These are phyloP conservation scores for Vitellaria paradoxa DNA, from an alignment of 179 eudicot genomes.

Conservation along the genomic window DNA sequence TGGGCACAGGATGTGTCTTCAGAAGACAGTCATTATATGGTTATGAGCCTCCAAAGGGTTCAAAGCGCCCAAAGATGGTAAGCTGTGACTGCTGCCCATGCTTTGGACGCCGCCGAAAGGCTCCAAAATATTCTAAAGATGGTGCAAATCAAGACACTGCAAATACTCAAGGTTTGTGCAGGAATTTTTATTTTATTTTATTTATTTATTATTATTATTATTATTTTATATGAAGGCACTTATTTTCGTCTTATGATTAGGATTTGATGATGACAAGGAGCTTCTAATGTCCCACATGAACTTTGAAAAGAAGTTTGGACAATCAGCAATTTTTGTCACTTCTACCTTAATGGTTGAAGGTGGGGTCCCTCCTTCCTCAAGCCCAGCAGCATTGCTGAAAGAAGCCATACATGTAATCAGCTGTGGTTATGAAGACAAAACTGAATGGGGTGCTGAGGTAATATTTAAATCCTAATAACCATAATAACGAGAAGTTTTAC, in stretches of 20 bases:
- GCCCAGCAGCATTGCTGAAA: conserved; percentile 90
- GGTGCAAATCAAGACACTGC: conserved; percentile 49
- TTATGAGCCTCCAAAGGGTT: conserved; percentile 86
- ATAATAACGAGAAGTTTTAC: not conserved
- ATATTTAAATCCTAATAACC: not conserved
- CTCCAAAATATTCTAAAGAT: conserved; percentile 49
- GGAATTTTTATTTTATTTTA: not conserved
- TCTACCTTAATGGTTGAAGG: conserved; percentile 93
- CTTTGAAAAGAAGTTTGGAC: conserved; percentile 93
- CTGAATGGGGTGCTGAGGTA: conserved; percentile 97
- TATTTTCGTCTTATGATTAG: conserved; percentile 29
- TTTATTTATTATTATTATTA: not conserved
- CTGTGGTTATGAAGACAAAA: conserved; percentile 95
- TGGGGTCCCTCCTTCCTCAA: conserved; percentile 96
- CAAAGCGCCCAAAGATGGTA: conserved; percentile 94
- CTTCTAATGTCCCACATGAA: conserved; percentile 80
- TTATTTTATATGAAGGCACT: not conserved
- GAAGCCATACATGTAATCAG: conserved; percentile 98
- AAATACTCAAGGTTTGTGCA: conserved; percentile 57
- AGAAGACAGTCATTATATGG: conserved; percentile 94
- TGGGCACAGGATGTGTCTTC: conserved; percentile 95
- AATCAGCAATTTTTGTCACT: conserved; percentile 84
- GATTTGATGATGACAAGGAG: conserved; percentile 75
- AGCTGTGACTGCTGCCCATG: conserved; percentile 99
- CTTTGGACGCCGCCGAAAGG: conserved; percentile 85